Evolutionary conservation across 345 rosid genomes (phyloP), one percentile per base, ranked within the genome.

Genomic region (Erucastrum elatum): DNA sequence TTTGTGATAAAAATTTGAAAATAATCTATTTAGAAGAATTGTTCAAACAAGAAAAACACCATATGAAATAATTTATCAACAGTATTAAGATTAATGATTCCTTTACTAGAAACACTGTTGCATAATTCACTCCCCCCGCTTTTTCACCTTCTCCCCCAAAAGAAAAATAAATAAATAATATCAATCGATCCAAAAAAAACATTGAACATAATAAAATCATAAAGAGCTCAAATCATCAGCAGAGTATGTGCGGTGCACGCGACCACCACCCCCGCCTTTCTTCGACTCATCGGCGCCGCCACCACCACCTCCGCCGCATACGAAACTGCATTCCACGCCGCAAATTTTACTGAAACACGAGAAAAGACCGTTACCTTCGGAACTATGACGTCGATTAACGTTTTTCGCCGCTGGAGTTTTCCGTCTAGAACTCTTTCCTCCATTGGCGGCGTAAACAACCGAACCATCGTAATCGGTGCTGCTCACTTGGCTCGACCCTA

Each of bases 321-420:
- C 89, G 41, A 92, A 87, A 71, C 94, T 85, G 80, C 90, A 88
- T 33, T 94, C 86, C n/a, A 87, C 75, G 0, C 98, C 98, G n/a
- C 95, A 93, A 0, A 90, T 76, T 6, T 82, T 87, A 53, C 97
- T 78, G 30, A 93, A 88, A 66, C 98, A 93, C 6, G 98, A 87
- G 63, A 91, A 91, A 35, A 79, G 58, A 0, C 92, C 86, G 0
- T 59, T 81, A 4, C 80, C 82, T 16, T 76, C 84, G 3, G 79
- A 84, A 3, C 85, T 71, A 17, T 82, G 85, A 83, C 88, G 77
- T 1, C 89, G 81, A 0, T 8, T 33, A 64, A 72, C 83, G 26
- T 58, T 73, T 2, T 65, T 46, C 4, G 0, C 1, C 55, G 37
- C 67, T 13, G 79, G 77, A 26, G 68, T 77, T 58, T 70, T 82